Evolutionary conservation across 768 basidiomycete genomes (phyloP).

Genomic region (Kwoniella sp.): DNA sequence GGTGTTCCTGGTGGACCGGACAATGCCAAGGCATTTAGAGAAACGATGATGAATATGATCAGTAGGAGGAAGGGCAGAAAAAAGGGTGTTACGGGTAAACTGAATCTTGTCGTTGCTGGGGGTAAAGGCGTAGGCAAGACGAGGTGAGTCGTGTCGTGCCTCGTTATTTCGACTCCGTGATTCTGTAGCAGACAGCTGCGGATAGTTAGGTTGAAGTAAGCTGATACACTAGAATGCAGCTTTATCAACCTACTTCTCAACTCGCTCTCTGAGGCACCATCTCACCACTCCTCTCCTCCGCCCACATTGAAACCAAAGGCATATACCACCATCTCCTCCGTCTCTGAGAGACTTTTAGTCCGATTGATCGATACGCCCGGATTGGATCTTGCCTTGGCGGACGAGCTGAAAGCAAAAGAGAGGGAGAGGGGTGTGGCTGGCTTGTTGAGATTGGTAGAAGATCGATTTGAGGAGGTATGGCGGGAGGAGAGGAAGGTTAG

Average conservation of each 20-base stretch:
- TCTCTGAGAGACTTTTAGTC: slow-evolving; percentile 32
- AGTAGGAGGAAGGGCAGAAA: slow-evolving; percentile 14
- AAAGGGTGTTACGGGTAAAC: slow-evolving; percentile 24
- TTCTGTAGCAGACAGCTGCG: too few relatives aligned
- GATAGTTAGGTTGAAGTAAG: too few relatives aligned
- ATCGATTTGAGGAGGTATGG: slow-evolving; percentile 37
- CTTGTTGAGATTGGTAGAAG: slow-evolving; percentile 41
- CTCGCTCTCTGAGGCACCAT: not conserved
- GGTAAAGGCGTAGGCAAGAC: slow-evolving; percentile 47
- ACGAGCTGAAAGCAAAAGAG: slow-evolving; percentile 17
- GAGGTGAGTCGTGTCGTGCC: slow-evolving; percentile 38
- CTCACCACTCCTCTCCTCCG: not conserved
- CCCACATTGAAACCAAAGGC: slow-evolving; percentile 2
- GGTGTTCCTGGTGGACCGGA: not conserved
- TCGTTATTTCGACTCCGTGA: too few relatives aligned
- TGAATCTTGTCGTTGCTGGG: slow-evolving; percentile 46
- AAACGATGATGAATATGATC: not conserved
- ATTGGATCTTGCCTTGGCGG: slow-evolving; percentile 23
- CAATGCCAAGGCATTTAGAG: not conserved
- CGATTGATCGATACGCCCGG: slow-evolving; percentile 48
- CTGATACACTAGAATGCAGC: too few relatives aligned
- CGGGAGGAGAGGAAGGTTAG: slow-evolving; percentile 44
- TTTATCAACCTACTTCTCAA: slow-evolving; percentile 33
- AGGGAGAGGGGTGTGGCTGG: slow-evolving; percentile 39
- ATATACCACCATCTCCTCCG: slow-evolving; percentile 5